A percentile compares a stretch with the other conserved stretches of the same genome.
Evolutionary conservation across 1,284 basidiomycete species (phyloP).

Genomic region (Anthracocystis setariae): DNA sequence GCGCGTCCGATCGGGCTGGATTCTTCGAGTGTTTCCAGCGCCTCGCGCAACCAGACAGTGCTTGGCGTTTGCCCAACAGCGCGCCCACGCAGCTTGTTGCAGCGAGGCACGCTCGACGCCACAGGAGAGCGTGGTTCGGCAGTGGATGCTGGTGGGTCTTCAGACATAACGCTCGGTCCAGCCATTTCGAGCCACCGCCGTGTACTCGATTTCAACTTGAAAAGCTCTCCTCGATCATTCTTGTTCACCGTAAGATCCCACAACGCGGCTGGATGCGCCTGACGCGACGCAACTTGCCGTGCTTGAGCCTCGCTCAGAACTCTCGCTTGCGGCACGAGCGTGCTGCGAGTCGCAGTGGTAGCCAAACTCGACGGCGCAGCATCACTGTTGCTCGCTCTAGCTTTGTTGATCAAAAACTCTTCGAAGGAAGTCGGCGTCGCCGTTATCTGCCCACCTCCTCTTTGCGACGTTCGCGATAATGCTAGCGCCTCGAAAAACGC

Average conservation of each 20-base stretch:
- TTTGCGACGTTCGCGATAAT: constrained; percentile 4
- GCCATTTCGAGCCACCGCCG: constrained; percentile 21
- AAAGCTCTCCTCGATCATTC: constrained; percentile 6
- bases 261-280: background rate
- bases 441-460: background rate
- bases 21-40: constrained; percentile 3
- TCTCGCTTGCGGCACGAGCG: background rate
- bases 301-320: constrained; percentile 14
- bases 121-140: no score
- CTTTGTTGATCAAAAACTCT: constrained; percentile 17
- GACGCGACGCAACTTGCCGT: background rate
- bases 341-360: constrained; percentile 3
- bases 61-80: background rate
- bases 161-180: no score
- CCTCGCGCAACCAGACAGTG: constrained; percentile 2
- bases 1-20: constrained; percentile 12
- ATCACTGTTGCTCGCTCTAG: background rate
- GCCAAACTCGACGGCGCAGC: background rate
- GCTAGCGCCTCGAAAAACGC: constrained; percentile 35
- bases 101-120: background rate
- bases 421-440: constrained; percentile 6
- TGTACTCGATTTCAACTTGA: constrained; percentile 15
- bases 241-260: constrained; percentile 13
- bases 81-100: background rate
- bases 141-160: no score